These are phyloP conservation scores for Phycomyces blakesleeanus DNA, from an alignment of 192 early-diverging fungal species.

Conservation along the genomic window DNA sequence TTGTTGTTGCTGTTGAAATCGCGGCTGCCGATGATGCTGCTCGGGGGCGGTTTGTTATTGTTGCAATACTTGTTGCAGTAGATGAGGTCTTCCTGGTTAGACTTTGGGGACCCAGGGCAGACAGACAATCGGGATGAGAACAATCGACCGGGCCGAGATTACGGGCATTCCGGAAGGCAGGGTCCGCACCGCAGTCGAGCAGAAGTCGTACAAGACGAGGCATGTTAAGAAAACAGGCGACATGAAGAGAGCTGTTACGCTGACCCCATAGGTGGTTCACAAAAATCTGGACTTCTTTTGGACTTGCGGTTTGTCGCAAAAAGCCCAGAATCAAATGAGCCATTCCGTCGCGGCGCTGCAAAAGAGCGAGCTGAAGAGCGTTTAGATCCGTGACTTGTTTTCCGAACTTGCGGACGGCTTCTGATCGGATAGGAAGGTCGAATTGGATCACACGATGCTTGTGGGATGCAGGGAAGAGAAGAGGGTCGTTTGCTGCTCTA, in stretches of 20 bases:
- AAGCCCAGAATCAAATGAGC: conserved; percentile 4
- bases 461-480: conserved; percentile 14
- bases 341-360: conserved; percentile 9
- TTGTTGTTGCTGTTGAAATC: not conserved
- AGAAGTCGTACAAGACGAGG: conserved; percentile 48
- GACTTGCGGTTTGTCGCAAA: not conserved
- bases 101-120: not conserved
- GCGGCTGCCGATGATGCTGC: not conserved
- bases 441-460: conserved; percentile 14
- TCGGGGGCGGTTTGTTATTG: not conserved
- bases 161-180: conserved; percentile 47
- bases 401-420: conserved; percentile 10
- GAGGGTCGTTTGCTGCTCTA: conserved; percentile 18
- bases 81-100: not conserved
- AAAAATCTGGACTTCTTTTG: conserved; percentile 4
- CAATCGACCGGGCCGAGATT: conserved; percentile 23
- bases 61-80: not conserved
- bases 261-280: conserved; percentile 11
- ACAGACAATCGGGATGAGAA: conserved; percentile 2
- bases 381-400: conserved; percentile 18
- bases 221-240: conserved; percentile 14
- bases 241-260: conserved; percentile 10
- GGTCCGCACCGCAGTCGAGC: conserved; percentile 54
- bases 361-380: conserved; percentile 18
- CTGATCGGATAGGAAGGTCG: not conserved